Percentiles rank a stretch among this genome's conserved stretches.
Evolutionary conservation across 352 stramenopile genomes (phyloP).

Genomic region (Aphanomyces astaci): DNA sequence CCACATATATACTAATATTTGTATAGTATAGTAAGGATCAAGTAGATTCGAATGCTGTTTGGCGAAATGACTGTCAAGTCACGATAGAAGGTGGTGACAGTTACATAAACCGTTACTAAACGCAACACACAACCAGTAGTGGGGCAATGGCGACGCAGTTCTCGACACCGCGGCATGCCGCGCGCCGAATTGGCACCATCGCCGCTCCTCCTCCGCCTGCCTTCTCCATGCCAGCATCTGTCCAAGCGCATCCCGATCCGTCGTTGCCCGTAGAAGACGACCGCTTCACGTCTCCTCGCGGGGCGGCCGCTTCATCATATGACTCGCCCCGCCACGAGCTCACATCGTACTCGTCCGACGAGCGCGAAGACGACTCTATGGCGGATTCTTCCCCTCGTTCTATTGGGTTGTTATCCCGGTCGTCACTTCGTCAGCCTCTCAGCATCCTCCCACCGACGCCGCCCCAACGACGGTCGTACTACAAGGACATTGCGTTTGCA

Average conservation of each 20-base stretch:
- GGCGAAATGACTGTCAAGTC: too few relatives aligned
- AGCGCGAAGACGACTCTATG: not conserved
- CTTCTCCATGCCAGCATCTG: too few relatives aligned
- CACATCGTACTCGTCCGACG: constrained; percentile 4
- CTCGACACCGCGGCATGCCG: not conserved
- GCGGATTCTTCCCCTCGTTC: not conserved
- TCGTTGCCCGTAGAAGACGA: not conserved
- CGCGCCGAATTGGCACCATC: not conserved
- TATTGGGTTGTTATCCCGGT: too few relatives aligned
- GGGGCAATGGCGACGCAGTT: constrained; percentile 8
- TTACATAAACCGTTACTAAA: too few relatives aligned
- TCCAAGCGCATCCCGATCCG: too few relatives aligned
- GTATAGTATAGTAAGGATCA: too few relatives aligned
- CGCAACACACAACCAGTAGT: too few relatives aligned
- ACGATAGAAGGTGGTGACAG: too few relatives aligned
- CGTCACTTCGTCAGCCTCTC: too few relatives aligned
- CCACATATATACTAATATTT: too few relatives aligned
- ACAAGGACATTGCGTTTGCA: constrained; percentile 10
- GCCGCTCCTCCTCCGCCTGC: not conserved
- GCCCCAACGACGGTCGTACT: not conserved
- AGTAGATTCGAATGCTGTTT: too few relatives aligned
- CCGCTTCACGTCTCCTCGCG: not conserved
- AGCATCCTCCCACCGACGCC: too few relatives aligned
- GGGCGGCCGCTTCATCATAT: not conserved
- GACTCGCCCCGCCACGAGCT: not conserved